Percentiles rank a stretch among this genome's conserved stretches.
These are phyloP conservation scores for Colletotrichum lini DNA, from an alignment of 2,329 filamentous ascomycete species.

Conservation along the genomic window DNA sequence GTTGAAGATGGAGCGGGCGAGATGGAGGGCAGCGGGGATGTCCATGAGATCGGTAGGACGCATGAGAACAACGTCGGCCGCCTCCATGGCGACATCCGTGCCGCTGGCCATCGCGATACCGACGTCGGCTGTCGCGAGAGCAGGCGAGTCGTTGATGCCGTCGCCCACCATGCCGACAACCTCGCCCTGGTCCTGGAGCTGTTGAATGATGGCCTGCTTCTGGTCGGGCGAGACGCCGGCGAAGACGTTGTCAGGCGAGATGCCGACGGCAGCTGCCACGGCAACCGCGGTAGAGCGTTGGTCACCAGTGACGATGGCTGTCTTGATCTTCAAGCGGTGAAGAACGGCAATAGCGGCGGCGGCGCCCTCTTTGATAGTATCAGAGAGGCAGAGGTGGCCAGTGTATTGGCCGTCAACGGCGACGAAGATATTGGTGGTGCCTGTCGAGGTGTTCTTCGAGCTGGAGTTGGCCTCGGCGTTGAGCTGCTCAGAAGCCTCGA, in stretches of 20 bases:
- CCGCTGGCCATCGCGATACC: slow-evolving; percentile 94
- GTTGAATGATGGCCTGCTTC: slow-evolving; percentile 87
- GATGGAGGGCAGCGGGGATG: slow-evolving; percentile 87
- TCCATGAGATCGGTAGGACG: slow-evolving; percentile 90
- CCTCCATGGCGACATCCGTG: slow-evolving; percentile 98
- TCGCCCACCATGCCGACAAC: slow-evolving; percentile 97
- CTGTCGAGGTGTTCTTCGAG: slow-evolving; percentile 63
- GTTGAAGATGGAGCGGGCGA: slow-evolving; percentile 87
- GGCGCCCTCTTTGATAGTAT: slow-evolving; percentile 92
- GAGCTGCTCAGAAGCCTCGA: slow-evolving; percentile 74
- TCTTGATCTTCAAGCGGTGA: slow-evolving; percentile 86
- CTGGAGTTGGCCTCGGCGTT: slow-evolving; percentile 61
- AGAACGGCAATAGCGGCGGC: slow-evolving; percentile 85
- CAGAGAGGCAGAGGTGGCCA: slow-evolving; percentile 86
- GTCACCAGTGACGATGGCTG: slow-evolving; percentile 95
- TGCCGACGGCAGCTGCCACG: slow-evolving; percentile 87
- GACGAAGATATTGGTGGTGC: slow-evolving; percentile 92
- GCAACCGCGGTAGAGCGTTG: slow-evolving; percentile 86
- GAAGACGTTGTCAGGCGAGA: slow-evolving; percentile 80
- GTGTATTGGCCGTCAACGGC: slow-evolving; percentile 87
- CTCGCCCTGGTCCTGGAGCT: slow-evolving; percentile 81
- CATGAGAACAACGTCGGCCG: slow-evolving; percentile 97
- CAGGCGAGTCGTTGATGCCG: slow-evolving; percentile 98
- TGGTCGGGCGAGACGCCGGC: slow-evolving; percentile 92
- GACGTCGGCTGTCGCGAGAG: slow-evolving; percentile 90